phyloP scores from a whole-genome alignment of 495 filamentous ascomycete genomes.

The Amniculicola lignicola region DNA sequence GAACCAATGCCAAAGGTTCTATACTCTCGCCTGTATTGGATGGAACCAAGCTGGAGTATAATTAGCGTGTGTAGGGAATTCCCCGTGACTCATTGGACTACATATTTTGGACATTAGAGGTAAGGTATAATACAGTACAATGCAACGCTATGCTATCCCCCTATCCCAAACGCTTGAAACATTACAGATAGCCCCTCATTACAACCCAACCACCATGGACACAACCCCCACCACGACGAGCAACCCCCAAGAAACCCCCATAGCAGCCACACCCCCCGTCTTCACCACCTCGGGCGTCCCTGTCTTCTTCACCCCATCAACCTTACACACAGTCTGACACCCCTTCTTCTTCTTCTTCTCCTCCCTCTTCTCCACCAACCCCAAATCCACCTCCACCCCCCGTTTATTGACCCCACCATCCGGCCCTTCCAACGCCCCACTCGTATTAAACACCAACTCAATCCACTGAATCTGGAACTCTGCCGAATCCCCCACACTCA shows the following conservation, averaged over 20 bases:
- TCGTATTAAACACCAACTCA: constrained; percentile 66
- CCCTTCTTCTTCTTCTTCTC: constrained; percentile 29
- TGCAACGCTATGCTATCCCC: neutral
- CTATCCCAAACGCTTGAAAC: neutral
- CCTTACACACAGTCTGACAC: constrained; percentile 30
- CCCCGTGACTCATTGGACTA: too few species aligned
- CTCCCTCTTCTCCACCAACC: neutral
- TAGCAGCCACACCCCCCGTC: constrained; percentile 10
- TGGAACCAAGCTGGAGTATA: too few species aligned
- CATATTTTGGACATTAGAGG: too few species aligned
- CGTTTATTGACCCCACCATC: constrained; percentile 15
- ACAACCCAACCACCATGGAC: constrained; percentile 17
- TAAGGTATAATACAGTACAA: too few species aligned
- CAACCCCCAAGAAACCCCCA: constrained; percentile 25
- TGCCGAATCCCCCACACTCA: constrained; percentile 57
- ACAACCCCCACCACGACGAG: constrained; percentile 9
- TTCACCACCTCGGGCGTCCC: constrained; percentile 28
- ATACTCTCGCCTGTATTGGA: too few species aligned
- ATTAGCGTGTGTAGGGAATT: too few species aligned
- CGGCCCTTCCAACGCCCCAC: constrained; percentile 33
- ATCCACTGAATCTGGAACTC: constrained; percentile 72
- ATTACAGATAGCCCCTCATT: neutral
- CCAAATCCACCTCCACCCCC: constrained; percentile 11
- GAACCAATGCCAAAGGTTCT: too few species aligned
- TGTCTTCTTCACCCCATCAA: constrained; percentile 27